Conservation (phyloP, 2,329 filamentous ascomycete species). For the Aspergillus ochraceoroseus region DNA sequence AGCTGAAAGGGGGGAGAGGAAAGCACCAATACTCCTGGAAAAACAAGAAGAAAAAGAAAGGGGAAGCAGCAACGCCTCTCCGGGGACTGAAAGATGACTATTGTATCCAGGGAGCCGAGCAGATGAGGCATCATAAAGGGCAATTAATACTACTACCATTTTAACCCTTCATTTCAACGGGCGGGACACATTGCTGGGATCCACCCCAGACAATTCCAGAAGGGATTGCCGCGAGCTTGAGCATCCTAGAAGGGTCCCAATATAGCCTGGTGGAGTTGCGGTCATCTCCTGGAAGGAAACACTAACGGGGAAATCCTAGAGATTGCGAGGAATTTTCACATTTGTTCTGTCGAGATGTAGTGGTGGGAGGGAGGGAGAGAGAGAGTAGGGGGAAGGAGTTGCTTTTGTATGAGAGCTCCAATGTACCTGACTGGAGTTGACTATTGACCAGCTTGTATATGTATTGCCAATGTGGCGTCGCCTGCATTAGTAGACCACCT, state of each 20-base stretch:
- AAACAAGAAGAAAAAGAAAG: neutral
- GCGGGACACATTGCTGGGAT: slow-evolving; percentile 6
- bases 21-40: too few species aligned
- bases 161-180: slow-evolving; percentile 9
- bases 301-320: too few species aligned
- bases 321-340: too few species aligned
- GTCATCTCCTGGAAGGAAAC: slow-evolving; percentile 3
- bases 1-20: neutral
- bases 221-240: slow-evolving; percentile 17
- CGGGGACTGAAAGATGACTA: neutral
- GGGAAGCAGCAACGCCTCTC: neutral
- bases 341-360: too few species aligned
- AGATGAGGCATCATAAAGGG: neutral
- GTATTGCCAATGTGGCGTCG: slow-evolving; percentile 15
- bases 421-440: neutral
- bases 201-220: slow-evolving; percentile 13
- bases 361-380: neutral
- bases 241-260: slow-evolving; percentile 1
- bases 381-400: neutral
- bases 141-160: slow-evolving; percentile 1
- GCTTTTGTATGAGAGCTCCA: neutral
- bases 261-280: slow-evolving; percentile 5
- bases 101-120: slow-evolving; percentile 4
- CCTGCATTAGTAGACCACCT: slow-evolving; percentile 13
- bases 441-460: too few species aligned